These are phyloP conservation scores for Trypanosoma vivax DNA, from an alignment of 208 protist genomes.

Conservation along the genomic window DNA sequence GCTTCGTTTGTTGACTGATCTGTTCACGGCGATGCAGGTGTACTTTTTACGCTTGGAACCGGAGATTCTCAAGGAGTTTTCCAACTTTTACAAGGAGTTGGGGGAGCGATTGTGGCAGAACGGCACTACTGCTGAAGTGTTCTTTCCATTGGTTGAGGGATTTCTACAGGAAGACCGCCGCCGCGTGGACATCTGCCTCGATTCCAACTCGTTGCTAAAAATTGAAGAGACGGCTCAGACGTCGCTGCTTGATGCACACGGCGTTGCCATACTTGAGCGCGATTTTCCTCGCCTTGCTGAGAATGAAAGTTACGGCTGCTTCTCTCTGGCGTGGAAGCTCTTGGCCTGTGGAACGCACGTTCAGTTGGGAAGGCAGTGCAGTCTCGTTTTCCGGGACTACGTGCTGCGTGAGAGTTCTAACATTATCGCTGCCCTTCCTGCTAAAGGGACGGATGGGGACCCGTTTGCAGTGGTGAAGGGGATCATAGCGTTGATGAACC, in stretches of 20 bases:
- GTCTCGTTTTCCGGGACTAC: conserved; percentile 13
- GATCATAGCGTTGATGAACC: conserved; percentile 79
- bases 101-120: conserved; percentile 25
- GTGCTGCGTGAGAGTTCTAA: conserved; percentile 4
- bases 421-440: conserved; percentile 18
- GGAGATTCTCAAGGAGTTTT: conserved; percentile 22
- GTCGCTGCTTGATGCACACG: conserved; percentile 29
- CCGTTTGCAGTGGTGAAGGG: conserved; percentile 55
- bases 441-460: conserved; percentile 23
- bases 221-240: conserved; percentile 40
- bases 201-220: conserved; percentile 24
- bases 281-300: conserved; percentile 34
- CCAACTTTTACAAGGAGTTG: conserved; percentile 24
- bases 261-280: conserved; percentile 29
- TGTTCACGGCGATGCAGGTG: conserved; percentile 34
- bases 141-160: conserved; percentile 31
- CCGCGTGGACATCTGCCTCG: conserved; percentile 35
- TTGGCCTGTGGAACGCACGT: conserved; percentile 22
- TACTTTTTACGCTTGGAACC: conserved; percentile 51
- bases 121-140: conserved; percentile 17
- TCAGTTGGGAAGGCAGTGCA: conserved; percentile 12
- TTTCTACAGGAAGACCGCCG: conserved; percentile 26
- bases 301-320: conserved; percentile 19
- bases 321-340: conserved; percentile 38
- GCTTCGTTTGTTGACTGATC: conserved; percentile 36